phyloP scores from a whole-genome alignment of 169 alveolate species.

The Plasmodium sp. region DNA sequence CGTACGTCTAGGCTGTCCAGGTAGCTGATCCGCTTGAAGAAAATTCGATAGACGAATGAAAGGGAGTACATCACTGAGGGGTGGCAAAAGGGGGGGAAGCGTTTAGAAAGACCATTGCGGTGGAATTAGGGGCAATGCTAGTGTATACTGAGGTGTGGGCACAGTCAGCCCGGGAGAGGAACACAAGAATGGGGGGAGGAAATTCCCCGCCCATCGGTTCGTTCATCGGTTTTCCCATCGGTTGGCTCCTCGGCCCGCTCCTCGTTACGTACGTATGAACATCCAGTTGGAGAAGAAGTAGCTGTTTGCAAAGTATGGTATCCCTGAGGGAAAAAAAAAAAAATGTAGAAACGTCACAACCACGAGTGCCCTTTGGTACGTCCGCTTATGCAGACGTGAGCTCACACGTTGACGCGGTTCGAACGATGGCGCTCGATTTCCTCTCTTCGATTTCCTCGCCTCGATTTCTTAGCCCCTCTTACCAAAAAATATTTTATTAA shows the following conservation, averaged over 20 bases:
- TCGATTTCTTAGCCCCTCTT: neutral
- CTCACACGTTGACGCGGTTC: neutral
- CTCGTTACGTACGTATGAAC: slow-evolving; percentile 21
- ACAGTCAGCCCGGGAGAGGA: neutral
- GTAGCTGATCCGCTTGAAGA: slow-evolving; percentile 41
- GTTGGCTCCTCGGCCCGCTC: neutral
- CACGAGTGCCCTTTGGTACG: neutral
- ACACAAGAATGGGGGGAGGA: neutral
- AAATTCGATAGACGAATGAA: slow-evolving; percentile 28
- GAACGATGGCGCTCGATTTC: neutral
- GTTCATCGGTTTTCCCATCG: neutral
- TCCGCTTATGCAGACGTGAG: neutral
- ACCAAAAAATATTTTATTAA: slow-evolving; percentile 66
- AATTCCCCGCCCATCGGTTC: neutral
- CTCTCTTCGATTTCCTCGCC: no score
- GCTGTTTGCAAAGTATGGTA: slow-evolving; percentile 64
- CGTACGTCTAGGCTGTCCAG: slow-evolving; percentile 29
- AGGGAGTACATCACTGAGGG: slow-evolving; percentile 42
- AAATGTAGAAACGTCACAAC: neutral
- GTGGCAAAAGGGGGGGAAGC: neutral
- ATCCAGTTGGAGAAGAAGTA: slow-evolving; percentile 58
- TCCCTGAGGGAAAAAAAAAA: slow-evolving; percentile 2
- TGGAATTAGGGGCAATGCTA: neutral
- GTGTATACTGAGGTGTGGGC: neutral
- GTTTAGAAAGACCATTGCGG: neutral